Conservation (phyloP, 345 rosid genomes). For the Laguncularia racemosa region DNA sequence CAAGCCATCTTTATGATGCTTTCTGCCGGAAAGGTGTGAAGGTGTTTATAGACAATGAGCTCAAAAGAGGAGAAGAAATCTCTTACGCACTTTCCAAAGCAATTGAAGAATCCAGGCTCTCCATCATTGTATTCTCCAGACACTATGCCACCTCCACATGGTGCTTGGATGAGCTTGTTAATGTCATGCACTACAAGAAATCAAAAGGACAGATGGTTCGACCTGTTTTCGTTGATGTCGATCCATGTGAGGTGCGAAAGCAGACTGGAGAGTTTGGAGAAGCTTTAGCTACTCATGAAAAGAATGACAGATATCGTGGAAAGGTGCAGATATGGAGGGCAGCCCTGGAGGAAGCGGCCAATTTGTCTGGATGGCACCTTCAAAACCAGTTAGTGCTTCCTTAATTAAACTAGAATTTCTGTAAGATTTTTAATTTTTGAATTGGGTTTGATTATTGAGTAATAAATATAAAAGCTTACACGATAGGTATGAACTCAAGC, state of each 20-base stretch:
- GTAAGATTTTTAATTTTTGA: background rate
- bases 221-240: constrained; percentile 7
- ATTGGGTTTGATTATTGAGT: background rate
- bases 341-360: constrained; percentile 1
- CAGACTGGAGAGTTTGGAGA: background rate
- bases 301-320: background rate
- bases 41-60: constrained; percentile 6
- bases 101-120: background rate
- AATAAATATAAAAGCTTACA: too few species aligned
- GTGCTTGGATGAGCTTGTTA: constrained; percentile 13
- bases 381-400: constrained; percentile 2
- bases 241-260: constrained; percentile 2
- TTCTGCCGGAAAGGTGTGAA: constrained; percentile 1
- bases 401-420: background rate
- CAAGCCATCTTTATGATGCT: constrained; percentile 2
- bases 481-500: too few species aligned
- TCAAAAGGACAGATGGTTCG: constrained; percentile 1
- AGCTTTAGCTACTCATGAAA: constrained; percentile 1
- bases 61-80: constrained; percentile 1
- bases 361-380: constrained; percentile 5
- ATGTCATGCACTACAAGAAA: constrained; percentile 3
- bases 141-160: constrained; percentile 2
- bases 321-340: constrained; percentile 6
- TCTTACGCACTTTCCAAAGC: background rate
- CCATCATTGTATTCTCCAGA: background rate